phyloP scores from a whole-genome alignment of 495 filamentous ascomycete genomes.

The Talaromyces ruber region DNA sequence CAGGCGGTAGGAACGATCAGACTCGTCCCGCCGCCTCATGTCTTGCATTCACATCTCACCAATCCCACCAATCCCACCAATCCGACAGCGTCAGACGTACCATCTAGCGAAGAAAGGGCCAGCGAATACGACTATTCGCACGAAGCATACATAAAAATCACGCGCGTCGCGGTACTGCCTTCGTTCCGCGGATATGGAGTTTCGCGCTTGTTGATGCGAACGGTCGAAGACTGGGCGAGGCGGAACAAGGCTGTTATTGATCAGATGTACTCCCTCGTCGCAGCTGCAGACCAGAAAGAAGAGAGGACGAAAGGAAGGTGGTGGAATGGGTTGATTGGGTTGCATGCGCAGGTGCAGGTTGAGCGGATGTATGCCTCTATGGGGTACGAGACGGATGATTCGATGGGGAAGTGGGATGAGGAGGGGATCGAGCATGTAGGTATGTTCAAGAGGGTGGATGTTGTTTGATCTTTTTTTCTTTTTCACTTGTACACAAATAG shows the following conservation, averaged over 20 bases:
- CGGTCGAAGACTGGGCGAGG: conserved; percentile 50
- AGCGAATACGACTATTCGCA: conserved; percentile 8
- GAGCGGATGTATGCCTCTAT: conserved; percentile 50
- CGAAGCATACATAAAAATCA: conserved; percentile 72
- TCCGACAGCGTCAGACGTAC: too few species aligned
- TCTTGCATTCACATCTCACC: conserved; percentile 38
- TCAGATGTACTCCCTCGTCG: conserved; percentile 20
- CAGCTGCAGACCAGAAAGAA: conserved; percentile 13
- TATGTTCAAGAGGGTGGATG: conserved; percentile 50
- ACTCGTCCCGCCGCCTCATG: conserved; percentile 68
- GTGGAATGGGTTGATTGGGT: conserved; percentile 64
- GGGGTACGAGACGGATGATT: conserved; percentile 64
- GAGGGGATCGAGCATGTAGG: conserved; percentile 80
- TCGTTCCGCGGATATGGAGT: conserved; percentile 57
- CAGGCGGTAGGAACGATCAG: conserved; percentile 65
- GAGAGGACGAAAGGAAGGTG: conserved; percentile 31
- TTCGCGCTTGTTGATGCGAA: conserved; percentile 51
- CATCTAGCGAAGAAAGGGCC: too few species aligned
- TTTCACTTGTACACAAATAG: background rate
- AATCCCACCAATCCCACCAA: conserved; percentile 3
- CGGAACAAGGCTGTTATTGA: conserved; percentile 32
- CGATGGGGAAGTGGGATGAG: conserved; percentile 70
- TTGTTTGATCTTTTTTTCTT: too few species aligned
- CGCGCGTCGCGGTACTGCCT: conserved; percentile 59
- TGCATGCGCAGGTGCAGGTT: conserved; percentile 63